Percentiles rank a stretch among this genome's conserved stretches.
Conservation (phyloP, 208 protist genomes). For the Phytomonas sp. region DNA sequence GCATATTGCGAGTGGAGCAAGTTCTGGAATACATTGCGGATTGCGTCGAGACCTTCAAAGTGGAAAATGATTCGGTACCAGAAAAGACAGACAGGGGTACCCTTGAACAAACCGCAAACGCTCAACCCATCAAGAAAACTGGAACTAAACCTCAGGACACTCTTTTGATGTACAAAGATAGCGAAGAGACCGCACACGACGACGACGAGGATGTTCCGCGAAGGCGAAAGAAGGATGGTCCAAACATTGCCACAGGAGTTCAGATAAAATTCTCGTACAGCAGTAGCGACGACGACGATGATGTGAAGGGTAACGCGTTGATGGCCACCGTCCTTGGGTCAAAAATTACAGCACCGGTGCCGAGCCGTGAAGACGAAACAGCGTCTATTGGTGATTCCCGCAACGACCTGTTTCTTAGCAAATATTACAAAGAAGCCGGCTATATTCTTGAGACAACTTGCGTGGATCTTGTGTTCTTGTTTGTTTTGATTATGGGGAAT, state of each 20-base stretch:
- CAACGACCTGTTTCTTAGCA: background rate
- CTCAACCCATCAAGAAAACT: slow-evolving; percentile 5
- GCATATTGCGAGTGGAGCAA: slow-evolving; percentile 52
- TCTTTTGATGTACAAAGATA: background rate
- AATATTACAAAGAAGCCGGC: background rate
- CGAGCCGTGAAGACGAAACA: background rate
- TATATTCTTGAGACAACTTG: slow-evolving; percentile 47
- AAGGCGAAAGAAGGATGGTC: slow-evolving; percentile 64
- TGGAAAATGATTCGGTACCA: slow-evolving; percentile 16
- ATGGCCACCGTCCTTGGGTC: background rate
- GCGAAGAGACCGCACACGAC: background rate
- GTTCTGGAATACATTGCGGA: slow-evolving; percentile 65
- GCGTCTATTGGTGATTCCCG: background rate
- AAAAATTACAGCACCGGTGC: background rate
- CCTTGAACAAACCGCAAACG: slow-evolving; percentile 8
- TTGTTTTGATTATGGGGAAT: slow-evolving; percentile 83
- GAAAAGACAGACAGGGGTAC: slow-evolving; percentile 7
- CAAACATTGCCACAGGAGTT: slow-evolving; percentile 61
- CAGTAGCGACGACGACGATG: slow-evolving; percentile 37
- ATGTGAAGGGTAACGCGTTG: background rate
- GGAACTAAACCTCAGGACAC: slow-evolving; percentile 3
- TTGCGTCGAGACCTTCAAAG: slow-evolving; percentile 54
- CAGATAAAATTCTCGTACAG: slow-evolving; percentile 53
- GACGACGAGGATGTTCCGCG: slow-evolving; percentile 34
- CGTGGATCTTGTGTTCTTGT: slow-evolving; percentile 83